These are phyloP conservation scores for Amylocarpus encephaloides DNA, from an alignment of 2,329 filamentous ascomycete genomes.

Conservation along the genomic window DNA sequence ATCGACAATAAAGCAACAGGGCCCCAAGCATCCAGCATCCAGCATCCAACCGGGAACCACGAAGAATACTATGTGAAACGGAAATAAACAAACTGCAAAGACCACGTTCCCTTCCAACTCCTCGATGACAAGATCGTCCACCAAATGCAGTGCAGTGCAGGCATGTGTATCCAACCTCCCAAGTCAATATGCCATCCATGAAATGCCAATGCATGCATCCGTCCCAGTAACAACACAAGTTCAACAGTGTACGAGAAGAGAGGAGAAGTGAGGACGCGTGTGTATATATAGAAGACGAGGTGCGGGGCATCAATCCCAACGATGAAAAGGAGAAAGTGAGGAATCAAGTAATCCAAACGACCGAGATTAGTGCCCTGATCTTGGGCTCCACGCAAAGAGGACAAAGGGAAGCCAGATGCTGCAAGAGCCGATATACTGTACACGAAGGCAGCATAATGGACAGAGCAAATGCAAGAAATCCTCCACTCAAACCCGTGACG, in stretches of 20 bases:
- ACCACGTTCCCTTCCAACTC: background rate
- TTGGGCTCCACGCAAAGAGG: background rate
- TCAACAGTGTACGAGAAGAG: background rate
- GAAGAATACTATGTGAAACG: too few species aligned
- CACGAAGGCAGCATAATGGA: constrained; percentile 19
- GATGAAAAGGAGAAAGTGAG: background rate
- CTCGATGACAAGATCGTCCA: background rate
- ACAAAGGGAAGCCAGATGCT: constrained; percentile 3
- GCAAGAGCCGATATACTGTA: constrained; percentile 20
- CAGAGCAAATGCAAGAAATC: constrained; percentile 14
- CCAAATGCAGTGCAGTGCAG: constrained; percentile 20
- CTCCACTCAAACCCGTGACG: constrained; percentile 16
- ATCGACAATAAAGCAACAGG: too few species aligned
- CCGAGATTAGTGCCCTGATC: constrained; percentile 7
- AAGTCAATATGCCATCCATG: constrained; percentile 16
- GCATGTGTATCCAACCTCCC: constrained; percentile 19
- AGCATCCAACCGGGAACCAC: too few species aligned
- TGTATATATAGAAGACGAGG: too few species aligned
- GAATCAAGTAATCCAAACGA: constrained; percentile 1
- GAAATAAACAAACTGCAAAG: too few species aligned
- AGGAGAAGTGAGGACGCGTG: background rate
- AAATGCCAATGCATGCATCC: constrained; percentile 19
- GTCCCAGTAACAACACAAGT: constrained; percentile 5
- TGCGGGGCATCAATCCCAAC: too few species aligned
- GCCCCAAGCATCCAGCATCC: too few species aligned